Conservation (phyloP, 208 protist genomes). For the Leishmania lainsoni region DNA sequence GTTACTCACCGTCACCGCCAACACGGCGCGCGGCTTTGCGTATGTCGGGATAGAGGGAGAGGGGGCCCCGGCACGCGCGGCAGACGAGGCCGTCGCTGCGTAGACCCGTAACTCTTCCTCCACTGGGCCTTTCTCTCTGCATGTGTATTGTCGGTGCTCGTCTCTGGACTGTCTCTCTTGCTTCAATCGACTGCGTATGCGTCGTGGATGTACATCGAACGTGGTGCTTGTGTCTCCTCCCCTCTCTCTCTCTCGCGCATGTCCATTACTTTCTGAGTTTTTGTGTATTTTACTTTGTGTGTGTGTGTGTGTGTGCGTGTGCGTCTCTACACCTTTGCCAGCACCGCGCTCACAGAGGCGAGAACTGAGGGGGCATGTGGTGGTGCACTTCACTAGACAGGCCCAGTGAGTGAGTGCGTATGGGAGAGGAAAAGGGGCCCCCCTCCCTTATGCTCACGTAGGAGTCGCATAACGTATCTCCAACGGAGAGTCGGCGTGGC, state of each 20-base stretch:
- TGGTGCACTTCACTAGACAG: not conserved
- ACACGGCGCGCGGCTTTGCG: conserved; percentile 32
- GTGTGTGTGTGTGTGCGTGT: not conserved
- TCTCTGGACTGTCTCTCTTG: not conserved
- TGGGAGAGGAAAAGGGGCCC: not conserved
- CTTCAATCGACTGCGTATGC: not conserved
- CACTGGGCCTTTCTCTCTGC: not conserved
- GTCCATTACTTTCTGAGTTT: too few species aligned
- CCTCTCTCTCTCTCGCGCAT: not conserved
- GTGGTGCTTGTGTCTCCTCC: not conserved
- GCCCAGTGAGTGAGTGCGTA: not conserved
- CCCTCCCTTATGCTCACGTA: not conserved
- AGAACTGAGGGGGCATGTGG: not conserved
- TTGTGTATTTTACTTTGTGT: not conserved
- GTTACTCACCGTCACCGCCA: conserved; percentile 10
- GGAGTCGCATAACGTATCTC: not conserved
- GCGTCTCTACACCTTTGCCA: not conserved
- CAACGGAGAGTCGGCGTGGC: not conserved
- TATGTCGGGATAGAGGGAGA: conserved; percentile 49
- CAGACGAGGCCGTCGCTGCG: conserved; percentile 4
- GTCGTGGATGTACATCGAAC: conserved; percentile 1
- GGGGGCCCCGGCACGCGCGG: conserved; percentile 8
- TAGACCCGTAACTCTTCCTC: not conserved
- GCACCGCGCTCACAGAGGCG: not conserved
- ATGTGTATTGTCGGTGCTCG: not conserved